Evolutionary conservation across 1,284 basidiomycete species (phyloP).

Genomic region (Neonothopanus nambi): DNA sequence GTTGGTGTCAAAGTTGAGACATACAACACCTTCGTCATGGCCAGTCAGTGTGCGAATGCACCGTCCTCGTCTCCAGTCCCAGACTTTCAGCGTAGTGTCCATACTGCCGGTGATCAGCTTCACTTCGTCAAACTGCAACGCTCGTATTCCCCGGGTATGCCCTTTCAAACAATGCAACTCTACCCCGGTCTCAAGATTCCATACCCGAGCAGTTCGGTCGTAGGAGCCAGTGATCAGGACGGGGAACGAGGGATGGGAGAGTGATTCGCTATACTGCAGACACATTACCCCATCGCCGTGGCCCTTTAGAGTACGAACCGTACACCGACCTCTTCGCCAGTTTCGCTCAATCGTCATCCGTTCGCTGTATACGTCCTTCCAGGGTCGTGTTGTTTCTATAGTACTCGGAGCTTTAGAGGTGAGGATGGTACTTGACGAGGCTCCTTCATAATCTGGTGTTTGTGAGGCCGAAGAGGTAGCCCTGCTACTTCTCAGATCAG

Average conservation of each 20-base stretch:
- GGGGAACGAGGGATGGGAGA: slow-evolving; percentile 85
- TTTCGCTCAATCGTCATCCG: slow-evolving; percentile 94
- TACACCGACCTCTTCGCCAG: slow-evolving; percentile 93
- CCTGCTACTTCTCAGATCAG: slow-evolving; percentile 17
- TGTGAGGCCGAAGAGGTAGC: slow-evolving; percentile 14
- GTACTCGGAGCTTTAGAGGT: slow-evolving; percentile 23
- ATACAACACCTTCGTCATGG: slow-evolving; percentile 91
- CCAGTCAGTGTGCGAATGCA: slow-evolving; percentile 88
- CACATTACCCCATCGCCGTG: slow-evolving; percentile 99
- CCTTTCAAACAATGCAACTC: slow-evolving; percentile 85
- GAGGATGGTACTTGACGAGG: slow-evolving; percentile 32
- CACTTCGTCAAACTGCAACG: slow-evolving; percentile 94
- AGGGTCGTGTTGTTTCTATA: slow-evolving; percentile 71
- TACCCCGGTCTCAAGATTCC: slow-evolving; percentile 93
- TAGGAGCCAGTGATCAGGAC: slow-evolving; percentile 98
- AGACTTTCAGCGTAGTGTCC: slow-evolving; percentile 94
- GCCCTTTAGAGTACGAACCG: slow-evolving; percentile 82
- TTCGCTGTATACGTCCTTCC: slow-evolving; percentile 99
- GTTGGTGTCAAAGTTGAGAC: slow-evolving; percentile 90
- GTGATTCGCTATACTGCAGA: slow-evolving; percentile 89
- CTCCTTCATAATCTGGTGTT: slow-evolving; percentile 12
- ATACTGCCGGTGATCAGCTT: slow-evolving; percentile 97
- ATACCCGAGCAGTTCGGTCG: slow-evolving; percentile 92
- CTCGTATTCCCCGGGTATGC: slow-evolving; percentile 89
- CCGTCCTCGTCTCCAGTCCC: slow-evolving; percentile 96